These are phyloP conservation scores for Thermothelomyces thermophilus DNA, from an alignment of 2,329 filamentous ascomycete genomes.

Conservation along the genomic window DNA sequence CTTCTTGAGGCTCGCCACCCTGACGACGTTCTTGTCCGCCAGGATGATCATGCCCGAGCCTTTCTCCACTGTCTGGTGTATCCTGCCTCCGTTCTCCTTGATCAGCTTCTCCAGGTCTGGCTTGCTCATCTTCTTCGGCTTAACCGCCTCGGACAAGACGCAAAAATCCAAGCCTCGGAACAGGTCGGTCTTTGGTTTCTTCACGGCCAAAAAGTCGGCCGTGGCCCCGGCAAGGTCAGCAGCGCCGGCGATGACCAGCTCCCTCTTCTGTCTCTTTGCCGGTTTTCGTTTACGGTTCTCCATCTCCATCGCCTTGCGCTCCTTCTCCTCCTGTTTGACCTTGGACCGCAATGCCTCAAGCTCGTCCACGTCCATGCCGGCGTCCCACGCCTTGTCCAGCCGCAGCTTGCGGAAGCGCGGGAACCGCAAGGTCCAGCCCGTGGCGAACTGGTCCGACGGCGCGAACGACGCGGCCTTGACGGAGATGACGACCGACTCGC, in stretches of 20 bases:
- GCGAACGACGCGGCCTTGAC: constrained; percentile 81
- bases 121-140: constrained; percentile 68
- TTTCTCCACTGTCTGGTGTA: constrained; percentile 66
- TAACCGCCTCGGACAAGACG: constrained; percentile 68
- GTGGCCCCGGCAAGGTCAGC: constrained; percentile 37
- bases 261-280: constrained; percentile 58
- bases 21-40: constrained; percentile 73
- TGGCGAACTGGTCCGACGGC: constrained; percentile 69
- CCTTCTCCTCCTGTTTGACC: constrained; percentile 62
- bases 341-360: constrained; percentile 65
- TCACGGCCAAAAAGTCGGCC: constrained; percentile 40
- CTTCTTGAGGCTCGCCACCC: constrained; percentile 77
- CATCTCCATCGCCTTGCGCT: constrained; percentile 69
- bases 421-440: constrained; percentile 74
- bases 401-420: constrained; percentile 79
- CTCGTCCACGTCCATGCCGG: constrained; percentile 69
- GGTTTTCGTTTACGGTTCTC: constrained; percentile 55
- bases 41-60: constrained; percentile 61
- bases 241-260: constrained; percentile 66
- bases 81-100: constrained; percentile 72
- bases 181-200: constrained; percentile 44
- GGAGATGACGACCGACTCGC: constrained; percentile 78
- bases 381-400: constrained; percentile 77
- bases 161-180: constrained; percentile 77
- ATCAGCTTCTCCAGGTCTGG: constrained; percentile 71